Evolutionary conservation across 192 early-diverging fungal genomes (phyloP), one percentile per base, ranked within the genome.

Genomic region (Allomyces macrogynus): DNA sequence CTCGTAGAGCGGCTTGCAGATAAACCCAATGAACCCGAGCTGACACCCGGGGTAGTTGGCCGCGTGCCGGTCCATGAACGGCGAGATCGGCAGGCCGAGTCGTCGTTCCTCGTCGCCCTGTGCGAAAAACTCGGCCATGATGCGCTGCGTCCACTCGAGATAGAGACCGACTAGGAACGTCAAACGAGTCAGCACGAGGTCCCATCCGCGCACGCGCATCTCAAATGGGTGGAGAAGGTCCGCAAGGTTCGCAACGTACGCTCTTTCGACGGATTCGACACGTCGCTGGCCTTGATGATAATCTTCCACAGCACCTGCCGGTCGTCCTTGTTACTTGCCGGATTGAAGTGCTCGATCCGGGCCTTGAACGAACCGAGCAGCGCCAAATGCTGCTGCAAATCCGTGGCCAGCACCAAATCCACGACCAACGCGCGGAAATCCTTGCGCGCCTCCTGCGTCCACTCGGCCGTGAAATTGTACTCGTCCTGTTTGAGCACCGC

Each of bases 11-110:
- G 77, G 77, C 11, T 62, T 61, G 1, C 74, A 74, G 61, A 81
- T 77, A 61, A 70, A 81, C 26, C 76, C 76, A 62, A 81, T 81
- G 68, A 81, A 81, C 5, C 80, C 77, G 40, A 81, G 66, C 62
- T 81, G 80, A 61, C 78, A 79, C 62, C 77, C 75, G 16, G 80
- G 78, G 26, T 80, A 75, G 67, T 80, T 63, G 27, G 63, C 60
- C 43, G 40, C 24, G 40, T 81, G 77, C 16, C 81, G 70, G 69
- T 84, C 80, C 64, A 76, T 76, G 74, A 79, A 81, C 16, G 82
- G 81, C 0, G 81, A 83, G 14, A 79, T 71, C 10, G 82, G 76
- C 5, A 84, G 70, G 0, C 78, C 79, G n/a, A 76, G 70, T 42
- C 63, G 63, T 23, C 63, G 54, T 60, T 72, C 71, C n/a, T 70